phyloP scores from a whole-genome alignment of 306 rosid species.

The Rubus parviflorus region DNA sequence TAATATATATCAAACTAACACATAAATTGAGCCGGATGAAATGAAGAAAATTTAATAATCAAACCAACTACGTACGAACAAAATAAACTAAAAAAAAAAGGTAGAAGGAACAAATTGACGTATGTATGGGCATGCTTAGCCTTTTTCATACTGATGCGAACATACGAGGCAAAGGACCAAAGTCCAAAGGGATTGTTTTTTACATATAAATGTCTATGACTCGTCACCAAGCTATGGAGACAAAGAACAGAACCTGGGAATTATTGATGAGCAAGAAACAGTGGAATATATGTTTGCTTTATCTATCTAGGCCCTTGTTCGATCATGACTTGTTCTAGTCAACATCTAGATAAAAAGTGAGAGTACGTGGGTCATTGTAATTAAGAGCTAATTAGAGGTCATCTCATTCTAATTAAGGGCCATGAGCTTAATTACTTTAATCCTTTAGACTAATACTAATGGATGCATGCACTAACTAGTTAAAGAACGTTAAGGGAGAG shows the following conservation, averaged over 20 bases:
- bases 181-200: slow-evolving; percentile 24
- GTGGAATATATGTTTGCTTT: slow-evolving; percentile 14
- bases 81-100: not conserved
- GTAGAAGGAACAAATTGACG: slow-evolving; percentile 15
- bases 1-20: not conserved
- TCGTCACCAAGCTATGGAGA: slow-evolving; percentile 23
- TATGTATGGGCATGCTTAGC: not conserved
- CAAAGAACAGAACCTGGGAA: slow-evolving; percentile 23
- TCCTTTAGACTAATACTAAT: not conserved
- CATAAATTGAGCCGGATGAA: not conserved
- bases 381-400: not conserved
- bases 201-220: slow-evolving; percentile 10
- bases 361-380: not conserved
- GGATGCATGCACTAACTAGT: not conserved
- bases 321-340: slow-evolving; percentile 1
- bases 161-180: slow-evolving; percentile 16
- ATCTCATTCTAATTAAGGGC: not conserved
- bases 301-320: not conserved
- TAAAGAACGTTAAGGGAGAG: slow-evolving; percentile 8
- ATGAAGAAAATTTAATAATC: not conserved
- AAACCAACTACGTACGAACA: not conserved
- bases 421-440: too few species aligned
- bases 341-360: not conserved
- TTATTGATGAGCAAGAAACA: slow-evolving; percentile 10
- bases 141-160: slow-evolving; percentile 5